Conservation (phyloP, 2,329 filamentous ascomycete species). For the Trichoderma arundinaceum region DNA sequence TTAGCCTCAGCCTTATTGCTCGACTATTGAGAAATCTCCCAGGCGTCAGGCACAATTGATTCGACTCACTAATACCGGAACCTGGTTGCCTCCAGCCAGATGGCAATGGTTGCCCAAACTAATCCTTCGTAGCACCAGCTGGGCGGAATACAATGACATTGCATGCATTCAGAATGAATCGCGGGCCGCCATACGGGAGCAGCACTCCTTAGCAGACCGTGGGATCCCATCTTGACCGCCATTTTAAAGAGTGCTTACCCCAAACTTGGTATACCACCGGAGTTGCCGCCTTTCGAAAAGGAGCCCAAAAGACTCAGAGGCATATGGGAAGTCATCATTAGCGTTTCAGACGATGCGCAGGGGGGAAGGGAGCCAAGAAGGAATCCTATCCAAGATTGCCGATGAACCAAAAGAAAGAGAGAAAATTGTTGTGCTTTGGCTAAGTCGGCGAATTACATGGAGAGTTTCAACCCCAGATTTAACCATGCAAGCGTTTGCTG, state of each 20-base stretch:
- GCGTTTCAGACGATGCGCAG: constrained; percentile 1
- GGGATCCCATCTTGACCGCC: constrained; percentile 24
- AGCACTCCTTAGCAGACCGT: too few species aligned
- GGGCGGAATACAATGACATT: background rate
- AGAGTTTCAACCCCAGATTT: constrained; percentile 27
- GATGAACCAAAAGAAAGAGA: background rate
- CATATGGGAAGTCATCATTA: background rate
- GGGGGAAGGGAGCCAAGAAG: background rate
- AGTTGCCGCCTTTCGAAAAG: background rate
- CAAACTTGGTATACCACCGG: constrained; percentile 3
- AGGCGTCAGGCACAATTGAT: background rate
- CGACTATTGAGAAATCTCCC: background rate
- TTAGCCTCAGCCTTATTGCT: constrained; percentile 17
- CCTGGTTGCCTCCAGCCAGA: background rate
- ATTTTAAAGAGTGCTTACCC: constrained; percentile 18
- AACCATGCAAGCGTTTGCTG: constrained; percentile 21
- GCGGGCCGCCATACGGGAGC: background rate
- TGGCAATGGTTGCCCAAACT: background rate
- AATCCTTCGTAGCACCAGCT: background rate
- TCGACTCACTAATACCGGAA: background rate
- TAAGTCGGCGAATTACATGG: constrained; percentile 24
- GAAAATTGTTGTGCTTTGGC: background rate
- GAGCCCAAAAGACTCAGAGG: background rate
- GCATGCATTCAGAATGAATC: background rate
- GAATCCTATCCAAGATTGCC: background rate